Conservation (phyloP, 2,329 filamentous ascomycete species). For the Aspergillus persii region DNA sequence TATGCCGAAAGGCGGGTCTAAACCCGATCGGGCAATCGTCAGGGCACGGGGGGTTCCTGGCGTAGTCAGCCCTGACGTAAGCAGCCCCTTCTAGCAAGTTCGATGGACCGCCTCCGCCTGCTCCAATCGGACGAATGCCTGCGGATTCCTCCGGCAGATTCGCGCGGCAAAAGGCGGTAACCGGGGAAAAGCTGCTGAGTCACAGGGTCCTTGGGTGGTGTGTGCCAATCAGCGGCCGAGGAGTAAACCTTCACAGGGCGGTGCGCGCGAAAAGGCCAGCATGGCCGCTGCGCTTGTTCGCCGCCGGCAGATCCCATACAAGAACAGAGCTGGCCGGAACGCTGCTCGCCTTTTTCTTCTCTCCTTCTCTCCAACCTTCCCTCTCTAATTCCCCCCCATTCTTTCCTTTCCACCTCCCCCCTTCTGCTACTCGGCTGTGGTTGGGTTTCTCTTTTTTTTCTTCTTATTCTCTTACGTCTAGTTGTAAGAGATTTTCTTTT, state of each 20-base stretch:
- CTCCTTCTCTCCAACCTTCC: conserved; percentile 20
- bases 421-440: conserved; percentile 7
- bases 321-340: conserved; percentile 20
- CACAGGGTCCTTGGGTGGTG: conserved; percentile 18
- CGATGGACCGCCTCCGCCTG: conserved; percentile 21
- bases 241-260: conserved; percentile 36
- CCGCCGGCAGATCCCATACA: conserved; percentile 28
- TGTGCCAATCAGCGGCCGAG: conserved; percentile 36
- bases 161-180: conserved; percentile 20
- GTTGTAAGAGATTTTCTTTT: background rate
- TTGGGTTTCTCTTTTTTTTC: conserved; percentile 12
- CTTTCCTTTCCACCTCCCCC: conserved; percentile 7
- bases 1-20: background rate
- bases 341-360: conserved; percentile 10
- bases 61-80: background rate
- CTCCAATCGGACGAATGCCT: conserved; percentile 2
- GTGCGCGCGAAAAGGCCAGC: conserved; percentile 42
- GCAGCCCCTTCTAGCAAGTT: conserved; percentile 32
- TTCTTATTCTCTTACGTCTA: conserved; percentile 3
- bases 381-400: conserved; percentile 1
- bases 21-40: background rate
- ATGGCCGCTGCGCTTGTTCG: conserved; percentile 34
- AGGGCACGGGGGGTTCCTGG: background rate
- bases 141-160: conserved; percentile 14
- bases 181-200: background rate